Base-by-base conservation (phyloP, 2,329 filamentous ascomycete species). In the Lizonia empirigonia region DNA sequence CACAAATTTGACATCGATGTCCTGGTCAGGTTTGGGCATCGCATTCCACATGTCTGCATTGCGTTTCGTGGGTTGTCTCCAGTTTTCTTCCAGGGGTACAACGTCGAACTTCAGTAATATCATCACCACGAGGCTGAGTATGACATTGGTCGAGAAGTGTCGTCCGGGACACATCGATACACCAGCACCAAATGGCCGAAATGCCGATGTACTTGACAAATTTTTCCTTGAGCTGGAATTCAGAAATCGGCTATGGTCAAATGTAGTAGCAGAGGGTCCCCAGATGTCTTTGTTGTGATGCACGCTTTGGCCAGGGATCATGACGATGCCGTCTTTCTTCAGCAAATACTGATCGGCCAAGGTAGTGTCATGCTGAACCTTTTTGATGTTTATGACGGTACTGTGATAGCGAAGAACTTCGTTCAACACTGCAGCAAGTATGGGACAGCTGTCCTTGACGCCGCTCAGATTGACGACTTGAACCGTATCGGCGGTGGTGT, bases 361-460 rank as follows among this genome's bases (percentile, higher is more conserved):
- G 3, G 67, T 44, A 1, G 64, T 69, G 38, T 77, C 74, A 24
- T 74, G 55, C 39, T 68, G 64, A 3, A 76, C 73, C 34, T 70
- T 50, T 13, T 75, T 69, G 35, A 65, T 58, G 32, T 73, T 76
- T 27, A 70, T 69, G 3, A 74, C 74, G 22, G 73, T 73, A 19
- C 69, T 70, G 35, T 70, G 63, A 38, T 67, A 65, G 3, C 78
- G 73, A 7, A 79, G 66, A 2, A 70, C 70, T 53, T 80, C 77
- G 39, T 78, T 70, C 32, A 75, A 72, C 2, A 70, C 68, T 6
- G 76, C 77, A 3, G 72, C 50, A 4, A 80, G 53, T 0, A 76
- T 64, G 2, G 74, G 72, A 52, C 75, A 78, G 2, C 45, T 59
- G 1, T 63, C 54, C 36, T 74, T 75, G 8, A 77, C 53, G 6